Base-by-base conservation (phyloP, 805 yeast species). In the Pichia manshurica region DNA sequence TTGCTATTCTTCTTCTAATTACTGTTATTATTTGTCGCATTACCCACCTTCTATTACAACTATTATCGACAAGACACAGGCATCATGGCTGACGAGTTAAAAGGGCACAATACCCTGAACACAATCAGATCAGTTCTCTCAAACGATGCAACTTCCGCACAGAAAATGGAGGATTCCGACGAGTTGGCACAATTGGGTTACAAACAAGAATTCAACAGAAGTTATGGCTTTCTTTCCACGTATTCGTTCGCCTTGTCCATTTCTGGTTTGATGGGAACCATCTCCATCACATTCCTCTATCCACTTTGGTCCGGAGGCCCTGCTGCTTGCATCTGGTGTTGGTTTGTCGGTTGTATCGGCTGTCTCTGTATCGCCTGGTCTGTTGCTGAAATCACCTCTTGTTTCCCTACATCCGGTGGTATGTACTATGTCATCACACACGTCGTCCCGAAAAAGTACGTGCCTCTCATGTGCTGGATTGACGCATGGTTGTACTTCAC, bases 241-340 rank as follows among this genome's bases (percentile, higher is more conserved):
- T 80, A 77, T 54, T 82, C 84, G 4, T 79, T 79, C 53, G 84
- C 84, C 4, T 73, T 79, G 38, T 76, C 82, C 29, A 79, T 80
- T 53, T 81, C 82, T 61, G 85, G 86, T 16, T 67, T 81, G 41
- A 73, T 79, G 63, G 85, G 86, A 12, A 77, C 84, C 36, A 74
- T 79, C 31, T 70, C 83, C 10, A 77, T 82, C 31, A 77, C 81
- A 9, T 66, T 72, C 39, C 46, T 63, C 45, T 74, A 73, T 53
- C 78, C 79, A 8, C 59, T 74, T 33, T 61, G 60, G 56, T 64
- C 78, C 8, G 80, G 81, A 12, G 86, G 86, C 3, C 79, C 17
- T 16, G 23, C n/a, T n/a, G 74, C 80, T 2, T 72, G 72, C 17
- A 75, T 77, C 9, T 80, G 84, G 84, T 76, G 81, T 46, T 80